Percentiles rank a stretch among this genome's conserved stretches.
phyloP scores from a whole-genome alignment of 2,329 filamentous ascomycete genomes.

The Zasmidium cellare region DNA sequence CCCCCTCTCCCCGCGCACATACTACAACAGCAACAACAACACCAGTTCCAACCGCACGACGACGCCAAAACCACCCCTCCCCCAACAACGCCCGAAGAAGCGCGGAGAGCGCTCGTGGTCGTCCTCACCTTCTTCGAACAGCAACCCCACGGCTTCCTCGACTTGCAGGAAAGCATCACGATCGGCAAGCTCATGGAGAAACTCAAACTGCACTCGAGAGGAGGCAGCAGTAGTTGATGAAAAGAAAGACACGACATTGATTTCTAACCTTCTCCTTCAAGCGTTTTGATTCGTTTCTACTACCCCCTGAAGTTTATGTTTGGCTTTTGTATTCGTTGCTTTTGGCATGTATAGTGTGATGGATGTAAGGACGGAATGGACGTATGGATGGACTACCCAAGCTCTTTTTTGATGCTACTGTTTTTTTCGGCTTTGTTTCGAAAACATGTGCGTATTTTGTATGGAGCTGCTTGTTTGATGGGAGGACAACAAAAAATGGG shows the following conservation, averaged over 20 bases:
- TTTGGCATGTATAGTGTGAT: neutral
- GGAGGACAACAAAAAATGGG: constrained; percentile 5
- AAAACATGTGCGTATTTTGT: neutral
- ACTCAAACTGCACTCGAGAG: constrained; percentile 58
- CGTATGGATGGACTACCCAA: neutral
- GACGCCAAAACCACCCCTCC: neutral
- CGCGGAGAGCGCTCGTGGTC: constrained; percentile 75
- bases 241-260: neutral
- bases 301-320: too few relatives aligned
- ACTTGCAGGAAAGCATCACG: constrained; percentile 73
- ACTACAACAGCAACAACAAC: constrained; percentile 13
- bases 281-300: neutral
- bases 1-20: constrained; percentile 44
- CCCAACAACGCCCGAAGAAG: constrained; percentile 76
- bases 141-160: constrained; percentile 66
- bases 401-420: neutral
- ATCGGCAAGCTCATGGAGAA: constrained; percentile 85
- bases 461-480: too few relatives aligned
- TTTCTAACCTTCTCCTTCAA: neutral
- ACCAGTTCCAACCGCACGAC: constrained; percentile 20
- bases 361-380: too few relatives aligned
- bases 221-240: constrained; percentile 23
- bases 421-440: constrained; percentile 3
- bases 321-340: neutral
- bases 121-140: constrained; percentile 80